Evolutionary conservation across 139 green algal genomes (phyloP).

Genomic region (Tetratostichococcus sp.): DNA sequence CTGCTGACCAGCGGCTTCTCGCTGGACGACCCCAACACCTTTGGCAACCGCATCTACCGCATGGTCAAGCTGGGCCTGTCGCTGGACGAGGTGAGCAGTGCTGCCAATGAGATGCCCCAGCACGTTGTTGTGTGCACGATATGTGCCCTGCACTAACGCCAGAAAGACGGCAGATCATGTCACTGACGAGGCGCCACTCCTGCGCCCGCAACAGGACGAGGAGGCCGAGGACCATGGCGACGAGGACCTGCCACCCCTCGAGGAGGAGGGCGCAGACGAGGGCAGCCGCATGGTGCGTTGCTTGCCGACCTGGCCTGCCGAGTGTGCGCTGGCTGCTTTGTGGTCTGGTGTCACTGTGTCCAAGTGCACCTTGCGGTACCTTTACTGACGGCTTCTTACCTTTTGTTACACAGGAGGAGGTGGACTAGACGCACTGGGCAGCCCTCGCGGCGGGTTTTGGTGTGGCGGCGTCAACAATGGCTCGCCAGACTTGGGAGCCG

Average conservation of each 20-base stretch:
- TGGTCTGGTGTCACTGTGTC: too few species aligned
- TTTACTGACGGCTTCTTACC: too few species aligned
- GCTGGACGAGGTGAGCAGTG: constrained; percentile 89
- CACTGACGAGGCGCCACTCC: background rate
- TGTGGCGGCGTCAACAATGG: too few species aligned
- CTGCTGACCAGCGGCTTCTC: constrained; percentile 94
- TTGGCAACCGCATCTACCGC: constrained; percentile 95
- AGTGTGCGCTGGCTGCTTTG: too few species aligned
- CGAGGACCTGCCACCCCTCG: constrained; percentile 88
- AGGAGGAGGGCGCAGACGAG: constrained; percentile 88
- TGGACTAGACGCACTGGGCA: too few species aligned
- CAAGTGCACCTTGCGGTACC: too few species aligned
- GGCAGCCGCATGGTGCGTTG: constrained; percentile 95
- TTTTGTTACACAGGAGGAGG: too few species aligned
- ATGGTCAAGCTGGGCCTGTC: constrained; percentile 99
- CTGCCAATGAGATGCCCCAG: too few species aligned
- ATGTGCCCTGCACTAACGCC: background rate
- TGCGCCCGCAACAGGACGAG: constrained; percentile 28
- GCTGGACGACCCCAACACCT: constrained; percentile 97
- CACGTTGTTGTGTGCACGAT: too few species aligned
- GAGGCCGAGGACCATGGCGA: constrained; percentile 39
- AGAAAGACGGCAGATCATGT: background rate
- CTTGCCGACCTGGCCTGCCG: too few species aligned
- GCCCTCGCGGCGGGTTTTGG: too few species aligned
- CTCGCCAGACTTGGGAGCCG: too few species aligned